phyloP scores from a whole-genome alignment of 1,139 yeast genomes.

The Magnusiomyces suaveolens region DNA sequence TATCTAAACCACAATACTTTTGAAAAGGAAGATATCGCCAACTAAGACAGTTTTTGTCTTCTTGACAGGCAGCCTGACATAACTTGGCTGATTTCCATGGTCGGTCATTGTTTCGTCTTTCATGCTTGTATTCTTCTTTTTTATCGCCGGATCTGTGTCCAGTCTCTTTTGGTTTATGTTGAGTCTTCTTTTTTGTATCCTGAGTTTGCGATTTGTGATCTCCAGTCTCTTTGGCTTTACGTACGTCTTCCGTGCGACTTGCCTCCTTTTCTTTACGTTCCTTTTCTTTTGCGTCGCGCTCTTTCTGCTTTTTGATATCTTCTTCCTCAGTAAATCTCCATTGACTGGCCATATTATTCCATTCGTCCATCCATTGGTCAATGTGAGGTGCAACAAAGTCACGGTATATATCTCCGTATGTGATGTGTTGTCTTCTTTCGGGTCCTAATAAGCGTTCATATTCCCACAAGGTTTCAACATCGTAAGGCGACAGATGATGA shows the following conservation, averaged over 20 bases:
- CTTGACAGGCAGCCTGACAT: conserved; percentile 24
- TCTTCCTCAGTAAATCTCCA: conserved; percentile 10
- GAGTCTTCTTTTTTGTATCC: too few relatives aligned
- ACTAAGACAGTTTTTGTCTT: conserved; percentile 19
- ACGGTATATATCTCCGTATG: conserved; percentile 20
- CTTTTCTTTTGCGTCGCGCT: conserved; percentile 3
- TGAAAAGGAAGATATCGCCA: conserved; percentile 22
- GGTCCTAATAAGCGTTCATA: conserved; percentile 20
- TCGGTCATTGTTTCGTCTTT: background rate
- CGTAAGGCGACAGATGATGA: conserved; percentile 22
- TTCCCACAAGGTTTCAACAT: conserved; percentile 22
- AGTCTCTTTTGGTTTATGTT: too few relatives aligned
- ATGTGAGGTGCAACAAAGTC: conserved; percentile 22
- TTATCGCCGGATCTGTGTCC: too few relatives aligned
- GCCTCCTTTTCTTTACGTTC: background rate
- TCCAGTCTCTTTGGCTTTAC: background rate
- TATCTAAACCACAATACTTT: conserved; percentile 17
- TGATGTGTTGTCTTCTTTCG: conserved; percentile 14
- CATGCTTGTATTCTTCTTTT: too few relatives aligned
- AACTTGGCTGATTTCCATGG: conserved; percentile 19
- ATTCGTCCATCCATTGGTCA: conserved; percentile 15
- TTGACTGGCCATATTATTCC: conserved; percentile 19
- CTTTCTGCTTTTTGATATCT: conserved; percentile 11
- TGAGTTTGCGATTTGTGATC: too few relatives aligned
- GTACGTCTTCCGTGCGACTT: background rate